Base-by-base conservation (phyloP, 768 basidiomycete species). In the Hortiboletus flavorubellus region DNA sequence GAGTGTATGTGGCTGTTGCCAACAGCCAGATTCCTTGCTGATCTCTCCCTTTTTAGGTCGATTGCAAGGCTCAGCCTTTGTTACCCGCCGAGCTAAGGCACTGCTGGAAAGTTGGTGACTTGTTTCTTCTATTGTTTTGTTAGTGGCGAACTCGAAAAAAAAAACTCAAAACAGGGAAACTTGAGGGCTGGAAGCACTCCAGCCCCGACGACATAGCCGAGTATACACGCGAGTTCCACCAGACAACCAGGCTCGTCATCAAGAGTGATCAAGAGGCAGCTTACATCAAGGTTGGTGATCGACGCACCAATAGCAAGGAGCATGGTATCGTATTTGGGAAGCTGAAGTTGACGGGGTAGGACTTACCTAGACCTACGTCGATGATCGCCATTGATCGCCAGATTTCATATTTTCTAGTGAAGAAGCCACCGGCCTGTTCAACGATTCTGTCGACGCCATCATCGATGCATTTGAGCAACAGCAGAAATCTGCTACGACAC, bases 261-360 rank as follows among this genome's bases (percentile, higher is more conserved):
- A 59, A 31, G 16, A 49, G 35, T 31, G 39, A 45, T 34, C 14
- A 55, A 40, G 34, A 63, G n/a, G 50, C 53, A 2, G 59, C 42
- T 0, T 55, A 54, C 18, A 1, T 58, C 41, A 58, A 14, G 43
- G 59, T 62, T 14, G 59, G 15, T 4, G 50, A 44, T 5, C 55
- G 30, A 16, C 40, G 51, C 10, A 6, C 2, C 14, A 55, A 7
- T 8, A 41, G 26, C 11, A 0, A 23, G 3, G 34, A 50, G n/a
- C 53, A 55, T 6, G 29, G 18, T 23, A 58, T 62, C 12, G 0
- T 1, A 3, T 46, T 23, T 10, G 61, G 61, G 33, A 56, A 48
- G 29, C 23, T 62, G 46, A 60, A 47, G 38, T 21, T 57, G 11
- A 43, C 61, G 1, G 61, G 61, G 61, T 62, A 55, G 4, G 46